A percentile compares a stretch with the other conserved stretches of the same genome.
Conservation (phyloP, 1,284 basidiomycete species). For the Cryptococcus sp. region DNA sequence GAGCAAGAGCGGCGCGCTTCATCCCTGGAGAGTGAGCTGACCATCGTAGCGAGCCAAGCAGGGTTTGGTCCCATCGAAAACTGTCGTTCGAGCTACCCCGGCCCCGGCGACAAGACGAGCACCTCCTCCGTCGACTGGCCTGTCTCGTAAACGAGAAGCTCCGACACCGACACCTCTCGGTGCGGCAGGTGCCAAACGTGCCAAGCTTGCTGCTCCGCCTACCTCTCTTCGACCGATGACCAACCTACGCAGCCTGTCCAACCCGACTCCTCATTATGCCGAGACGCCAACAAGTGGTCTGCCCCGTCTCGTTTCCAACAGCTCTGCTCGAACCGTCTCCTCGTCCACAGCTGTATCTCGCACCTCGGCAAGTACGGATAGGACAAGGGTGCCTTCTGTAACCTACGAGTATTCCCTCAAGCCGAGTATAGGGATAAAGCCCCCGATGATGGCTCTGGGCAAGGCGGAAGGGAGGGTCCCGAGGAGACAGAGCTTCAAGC, state of each 20-base stretch:
- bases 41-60: constrained; percentile 24
- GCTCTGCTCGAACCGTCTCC: background rate
- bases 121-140: constrained; percentile 1
- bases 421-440: background rate
- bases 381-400: constrained; percentile 2
- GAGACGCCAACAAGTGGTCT: background rate
- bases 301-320: constrained; percentile 1
- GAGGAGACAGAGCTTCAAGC: constrained; percentile 8
- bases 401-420: background rate
- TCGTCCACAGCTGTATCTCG: constrained; percentile 1
- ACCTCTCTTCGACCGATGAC: background rate
- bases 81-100: constrained; percentile 19
- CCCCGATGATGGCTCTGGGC: background rate
- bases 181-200: constrained; percentile 8
- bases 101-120: constrained; percentile 10
- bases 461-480: constrained; percentile 3
- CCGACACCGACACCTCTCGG: constrained; percentile 35
- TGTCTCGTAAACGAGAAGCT: constrained; percentile 27
- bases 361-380: background rate
- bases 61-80: constrained; percentile 24
- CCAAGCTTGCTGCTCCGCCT: constrained; percentile 6
- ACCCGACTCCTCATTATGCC: background rate
- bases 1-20: constrained; percentile 3
- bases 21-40: background rate
- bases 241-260: background rate